These are phyloP conservation scores for Pleurotus platypus DNA, from an alignment of 768 basidiomycete genomes.

Conservation along the genomic window DNA sequence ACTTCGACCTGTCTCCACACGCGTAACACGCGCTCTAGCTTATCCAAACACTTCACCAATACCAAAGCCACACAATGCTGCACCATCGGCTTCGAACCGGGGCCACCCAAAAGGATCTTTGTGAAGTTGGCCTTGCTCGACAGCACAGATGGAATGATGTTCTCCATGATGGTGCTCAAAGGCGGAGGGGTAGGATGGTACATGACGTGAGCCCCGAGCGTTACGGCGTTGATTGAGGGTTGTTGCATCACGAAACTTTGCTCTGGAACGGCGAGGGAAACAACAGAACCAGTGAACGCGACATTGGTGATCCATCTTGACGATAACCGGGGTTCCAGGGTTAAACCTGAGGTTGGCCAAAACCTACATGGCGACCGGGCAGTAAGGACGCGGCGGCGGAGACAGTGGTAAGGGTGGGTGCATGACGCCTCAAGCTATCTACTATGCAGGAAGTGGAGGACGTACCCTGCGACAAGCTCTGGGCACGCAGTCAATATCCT, in stretches of 20 bases:
- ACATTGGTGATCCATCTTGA: constrained; percentile 92
- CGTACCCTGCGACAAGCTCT: constrained; percentile 78
- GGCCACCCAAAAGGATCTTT: constrained; percentile 73
- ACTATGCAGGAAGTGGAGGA: constrained; percentile 7
- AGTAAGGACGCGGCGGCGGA: not conserved
- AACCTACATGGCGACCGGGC: constrained; percentile 43
- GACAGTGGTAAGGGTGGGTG: not conserved
- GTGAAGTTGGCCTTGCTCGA: constrained; percentile 72
- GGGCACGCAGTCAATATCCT: constrained; percentile 82
- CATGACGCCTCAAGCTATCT: not conserved
- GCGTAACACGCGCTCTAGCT: constrained; percentile 55
- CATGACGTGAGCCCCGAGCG: constrained; percentile 18
- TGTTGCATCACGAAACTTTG: constrained; percentile 53
- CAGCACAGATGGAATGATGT: constrained; percentile 67
- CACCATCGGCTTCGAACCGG: constrained; percentile 51
- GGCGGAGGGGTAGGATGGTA: constrained; percentile 78
- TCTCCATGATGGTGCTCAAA: constrained; percentile 65
- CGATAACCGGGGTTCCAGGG: constrained; percentile 82
- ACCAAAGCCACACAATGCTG: constrained; percentile 83
- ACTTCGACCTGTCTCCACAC: constrained; percentile 44
- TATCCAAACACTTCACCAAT: constrained; percentile 70
- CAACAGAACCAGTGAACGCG: constrained; percentile 72
- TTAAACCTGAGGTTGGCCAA: constrained; percentile 65
- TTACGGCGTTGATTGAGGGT: constrained; percentile 14
- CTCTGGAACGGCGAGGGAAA: constrained; percentile 72